phyloP scores from a whole-genome alignment of 345 rosid species.

The Salix exigua region DNA sequence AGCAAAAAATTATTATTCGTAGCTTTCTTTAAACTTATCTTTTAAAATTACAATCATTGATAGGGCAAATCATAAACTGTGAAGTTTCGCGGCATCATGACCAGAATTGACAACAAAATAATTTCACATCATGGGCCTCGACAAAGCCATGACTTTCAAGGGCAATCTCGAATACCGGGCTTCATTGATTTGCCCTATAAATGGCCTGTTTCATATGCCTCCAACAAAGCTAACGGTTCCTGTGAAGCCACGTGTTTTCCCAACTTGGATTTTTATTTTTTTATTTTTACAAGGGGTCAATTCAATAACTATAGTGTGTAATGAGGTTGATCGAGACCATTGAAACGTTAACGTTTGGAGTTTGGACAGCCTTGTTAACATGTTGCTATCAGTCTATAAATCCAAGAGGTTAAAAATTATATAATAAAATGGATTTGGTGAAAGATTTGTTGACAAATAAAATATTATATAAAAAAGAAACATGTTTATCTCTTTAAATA shows the following conservation, averaged over 20 bases:
- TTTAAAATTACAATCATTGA: not conserved
- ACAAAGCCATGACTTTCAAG: not conserved
- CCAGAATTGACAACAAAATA: not conserved
- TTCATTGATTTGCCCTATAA: not conserved
- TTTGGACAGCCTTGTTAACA: no score
- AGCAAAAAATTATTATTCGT: no score
- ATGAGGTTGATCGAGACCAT: not conserved
- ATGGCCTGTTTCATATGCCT: not conserved
- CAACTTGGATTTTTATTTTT: not conserved
- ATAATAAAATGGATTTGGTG: not conserved
- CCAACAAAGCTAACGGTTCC: not conserved
- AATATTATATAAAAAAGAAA: no score
- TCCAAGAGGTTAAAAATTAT: not conserved
- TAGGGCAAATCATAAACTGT: not conserved
- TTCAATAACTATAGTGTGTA: not conserved
- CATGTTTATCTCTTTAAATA: no score
- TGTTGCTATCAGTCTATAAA: not conserved
- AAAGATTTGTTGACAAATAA: not conserved
- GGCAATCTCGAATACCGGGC: not conserved
- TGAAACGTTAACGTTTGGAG: not conserved
- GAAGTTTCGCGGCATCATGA: not conserved
- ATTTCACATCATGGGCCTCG: not conserved
- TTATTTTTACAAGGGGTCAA: not conserved
- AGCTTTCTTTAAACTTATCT: no score
- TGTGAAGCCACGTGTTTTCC: not conserved